Evolutionary conservation across 352 stramenopile species (phyloP), one percentile per base, ranked within the genome.

Genomic region (Blastocystis sp.): DNA sequence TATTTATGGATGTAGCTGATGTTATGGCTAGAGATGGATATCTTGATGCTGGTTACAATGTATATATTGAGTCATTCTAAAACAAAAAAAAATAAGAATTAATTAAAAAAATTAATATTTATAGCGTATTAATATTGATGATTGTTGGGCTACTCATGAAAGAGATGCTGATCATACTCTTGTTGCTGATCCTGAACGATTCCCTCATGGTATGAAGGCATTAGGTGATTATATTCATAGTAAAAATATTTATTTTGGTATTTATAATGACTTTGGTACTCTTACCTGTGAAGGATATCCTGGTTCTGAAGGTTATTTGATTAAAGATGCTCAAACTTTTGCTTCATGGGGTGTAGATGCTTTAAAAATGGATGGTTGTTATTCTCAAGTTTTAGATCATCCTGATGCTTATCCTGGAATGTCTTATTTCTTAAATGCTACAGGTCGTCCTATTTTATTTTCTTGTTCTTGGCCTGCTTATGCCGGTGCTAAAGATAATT

Each of bases 321-420:
- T 21, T 18, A 6, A 49, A 5, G 72, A 79, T 66, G 70, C 70
- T 7, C 19, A 42, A 47, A 70, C 44, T 19, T 78, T 73, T 48
- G 68, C 58, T 4, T 44, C 45, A 13, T 76, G 68, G 68, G 68
- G 64, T 5, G 52, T 77, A 28, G 72, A 77, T 47, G 76, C 70
- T 36, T 21, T 79, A 6, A 79, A 79, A 52, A 66, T 73, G 21
- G 73, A 79, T 49, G 67, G 70, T 37, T 79, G 73, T 59, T 70
- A 67, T 19, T 64, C 40, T 21, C 11, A 62, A 21, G 19, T 37
- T 32, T 27, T 72, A 48, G 67, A 66, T 35, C 19, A 68, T 35
- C 18, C 21, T 23, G 41, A 25, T 19, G 49, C 28, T 27, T 72
- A 72, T 37, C 30, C 49, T 18, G 27, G 27, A 24, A 48, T 72